phyloP scores from a whole-genome alignment of 2,329 filamentous ascomycete genomes.

The Sporothrix humicola region DNA sequence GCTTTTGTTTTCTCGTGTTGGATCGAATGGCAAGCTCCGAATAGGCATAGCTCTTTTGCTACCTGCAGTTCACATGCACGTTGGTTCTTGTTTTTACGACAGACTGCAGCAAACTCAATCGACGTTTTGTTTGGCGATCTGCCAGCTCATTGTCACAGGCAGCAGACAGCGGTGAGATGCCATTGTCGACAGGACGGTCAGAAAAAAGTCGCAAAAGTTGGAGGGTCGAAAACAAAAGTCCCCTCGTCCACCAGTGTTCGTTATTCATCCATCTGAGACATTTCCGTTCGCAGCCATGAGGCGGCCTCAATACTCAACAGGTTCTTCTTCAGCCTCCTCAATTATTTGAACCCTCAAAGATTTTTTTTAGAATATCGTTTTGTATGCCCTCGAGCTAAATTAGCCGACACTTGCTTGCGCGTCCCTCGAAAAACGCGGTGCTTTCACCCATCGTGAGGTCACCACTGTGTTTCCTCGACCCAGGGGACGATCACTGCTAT shows the following conservation, averaged over 20 bases:
- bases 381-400: neutral
- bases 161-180: neutral
- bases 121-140: neutral
- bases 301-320: too few species aligned
- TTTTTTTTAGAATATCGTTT: neutral
- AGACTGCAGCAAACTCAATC: neutral
- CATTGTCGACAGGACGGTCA: constrained; percentile 3
- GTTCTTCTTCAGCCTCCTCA: neutral
- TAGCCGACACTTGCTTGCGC: constrained; percentile 14
- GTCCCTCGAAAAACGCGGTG: neutral
- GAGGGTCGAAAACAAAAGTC: neutral
- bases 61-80: neutral
- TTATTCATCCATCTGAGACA: constrained; percentile 22
- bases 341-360: neutral
- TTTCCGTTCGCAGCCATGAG: neutral
- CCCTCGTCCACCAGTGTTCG: neutral
- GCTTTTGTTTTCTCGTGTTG: constrained; percentile 1
- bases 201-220: constrained; percentile 13
- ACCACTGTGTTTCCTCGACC: neutral
- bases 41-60: neutral
- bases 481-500: constrained; percentile 1
- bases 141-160: neutral
- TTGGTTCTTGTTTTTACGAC: constrained; percentile 3
- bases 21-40: neutral
- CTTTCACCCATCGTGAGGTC: constrained; percentile 1